Percentiles rank a stretch among this genome's conserved stretches.
Evolutionary conservation across 2,329 filamentous ascomycete species (phyloP).

Genomic region (Aureobasidium sp.): DNA sequence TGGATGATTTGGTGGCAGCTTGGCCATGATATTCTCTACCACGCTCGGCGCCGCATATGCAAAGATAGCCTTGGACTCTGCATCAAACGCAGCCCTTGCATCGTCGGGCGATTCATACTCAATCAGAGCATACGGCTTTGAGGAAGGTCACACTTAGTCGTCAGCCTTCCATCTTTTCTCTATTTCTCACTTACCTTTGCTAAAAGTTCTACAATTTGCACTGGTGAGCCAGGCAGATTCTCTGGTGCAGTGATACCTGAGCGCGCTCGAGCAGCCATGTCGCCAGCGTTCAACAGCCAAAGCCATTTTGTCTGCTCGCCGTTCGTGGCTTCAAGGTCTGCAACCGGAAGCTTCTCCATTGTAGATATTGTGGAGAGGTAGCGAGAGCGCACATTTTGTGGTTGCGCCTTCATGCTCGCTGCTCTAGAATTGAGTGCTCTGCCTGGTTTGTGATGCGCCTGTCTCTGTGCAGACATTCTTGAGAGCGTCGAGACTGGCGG

Average conservation of each 20-base stretch:
- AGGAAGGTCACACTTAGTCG: neutral
- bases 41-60: neutral
- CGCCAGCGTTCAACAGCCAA: slow-evolving; percentile 12
- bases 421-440: neutral
- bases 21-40: neutral
- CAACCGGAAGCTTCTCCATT: neutral
- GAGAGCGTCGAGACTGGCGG: neutral
- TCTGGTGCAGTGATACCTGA: neutral
- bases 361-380: neutral
- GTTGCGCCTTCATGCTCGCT: slow-evolving; percentile 5
- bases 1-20: neutral
- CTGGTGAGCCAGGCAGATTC: neutral
- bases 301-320: neutral
- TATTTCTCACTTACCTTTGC: neutral
- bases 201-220: slow-evolving; percentile 7
- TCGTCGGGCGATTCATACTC: slow-evolving; percentile 2
- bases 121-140: slow-evolving; percentile 10
- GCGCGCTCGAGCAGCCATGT: slow-evolving; percentile 5
- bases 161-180: neutral
- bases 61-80: neutral
- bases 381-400: neutral
- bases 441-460: neutral
- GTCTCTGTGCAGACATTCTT: neutral
- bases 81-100: neutral
- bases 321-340: neutral